These are phyloP conservation scores for Cordyceps tenuipes DNA, from an alignment of 2,329 filamentous ascomycete genomes.

Conservation along the genomic window DNA sequence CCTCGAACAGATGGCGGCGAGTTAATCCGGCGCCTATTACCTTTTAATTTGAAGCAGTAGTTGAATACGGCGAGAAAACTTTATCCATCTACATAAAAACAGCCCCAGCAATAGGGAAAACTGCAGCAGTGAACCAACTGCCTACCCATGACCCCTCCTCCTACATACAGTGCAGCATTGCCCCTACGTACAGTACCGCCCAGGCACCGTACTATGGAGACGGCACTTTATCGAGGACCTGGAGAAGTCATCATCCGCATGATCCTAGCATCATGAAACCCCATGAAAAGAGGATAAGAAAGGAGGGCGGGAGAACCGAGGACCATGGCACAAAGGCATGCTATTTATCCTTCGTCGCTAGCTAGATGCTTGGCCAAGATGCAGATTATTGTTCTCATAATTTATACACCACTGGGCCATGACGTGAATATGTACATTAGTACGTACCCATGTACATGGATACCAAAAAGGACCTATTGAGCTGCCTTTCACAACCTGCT, in stretches of 20 bases:
- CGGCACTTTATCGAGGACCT: constrained; percentile 5
- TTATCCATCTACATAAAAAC: not conserved
- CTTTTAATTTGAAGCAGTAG: too few species aligned
- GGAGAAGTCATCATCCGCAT: not conserved
- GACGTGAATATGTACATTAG: too few species aligned
- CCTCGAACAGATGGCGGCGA: not conserved
- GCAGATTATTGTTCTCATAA: too few species aligned
- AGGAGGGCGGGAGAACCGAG: not conserved
- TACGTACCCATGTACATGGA: too few species aligned
- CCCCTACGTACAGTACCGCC: not conserved
- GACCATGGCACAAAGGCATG: too few species aligned
- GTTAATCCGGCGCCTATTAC: not conserved
- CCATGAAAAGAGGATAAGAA: not conserved
- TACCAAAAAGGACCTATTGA: too few species aligned
- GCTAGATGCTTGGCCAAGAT: not conserved
- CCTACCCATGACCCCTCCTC: not conserved
- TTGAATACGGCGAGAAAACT: too few species aligned
- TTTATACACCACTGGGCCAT: too few species aligned
- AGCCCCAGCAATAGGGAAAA: not conserved
- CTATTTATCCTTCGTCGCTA: too few species aligned
- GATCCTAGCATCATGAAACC: not conserved
- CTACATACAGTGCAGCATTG: not conserved
- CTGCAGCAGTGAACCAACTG: not conserved
- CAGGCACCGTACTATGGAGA: not conserved
- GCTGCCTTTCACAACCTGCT: too few species aligned